Percentiles rank a stretch among this genome's conserved stretches.
These are phyloP conservation scores for Gaertneriomyces semiglobifer DNA, from an alignment of 192 early-diverging fungal species.

Conservation along the genomic window DNA sequence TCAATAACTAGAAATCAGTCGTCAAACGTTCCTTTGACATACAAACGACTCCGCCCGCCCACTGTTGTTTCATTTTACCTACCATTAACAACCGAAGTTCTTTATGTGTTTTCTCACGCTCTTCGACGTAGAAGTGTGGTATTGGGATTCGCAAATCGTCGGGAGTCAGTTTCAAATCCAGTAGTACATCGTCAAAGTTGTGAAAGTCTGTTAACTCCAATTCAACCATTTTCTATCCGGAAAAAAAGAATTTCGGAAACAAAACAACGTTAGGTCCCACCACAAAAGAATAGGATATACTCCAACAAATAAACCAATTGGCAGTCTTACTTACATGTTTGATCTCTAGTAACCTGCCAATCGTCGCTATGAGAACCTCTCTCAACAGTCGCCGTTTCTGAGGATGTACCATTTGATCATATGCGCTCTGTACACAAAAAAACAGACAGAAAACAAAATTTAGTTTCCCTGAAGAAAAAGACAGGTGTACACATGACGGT, in stretches of 20 bases:
- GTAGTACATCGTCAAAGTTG: constrained; percentile 49
- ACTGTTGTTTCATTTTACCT: too few relatives aligned
- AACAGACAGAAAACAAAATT: not conserved
- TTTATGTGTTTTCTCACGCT: constrained; percentile 30
- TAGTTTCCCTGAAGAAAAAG: not conserved
- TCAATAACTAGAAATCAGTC: not conserved
- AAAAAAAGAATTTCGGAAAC: not conserved
- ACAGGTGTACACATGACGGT: not conserved
- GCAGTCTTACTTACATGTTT: constrained; percentile 45
- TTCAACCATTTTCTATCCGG: constrained; percentile 54
- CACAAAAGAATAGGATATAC: too few relatives aligned
- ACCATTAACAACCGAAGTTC: too few relatives aligned
- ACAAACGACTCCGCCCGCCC: too few relatives aligned
- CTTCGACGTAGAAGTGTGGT: constrained; percentile 52
- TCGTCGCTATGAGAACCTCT: constrained; percentile 47
- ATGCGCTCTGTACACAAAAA: constrained; percentile 37
- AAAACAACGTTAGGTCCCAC: too few relatives aligned
- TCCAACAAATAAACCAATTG: not conserved
- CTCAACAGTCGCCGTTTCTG: constrained; percentile 57
- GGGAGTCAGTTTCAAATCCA: constrained; percentile 57
- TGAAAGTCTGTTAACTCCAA: constrained; percentile 51
- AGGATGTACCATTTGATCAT: constrained; percentile 60
- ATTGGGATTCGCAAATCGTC: constrained; percentile 49
- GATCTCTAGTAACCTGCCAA: constrained; percentile 54
- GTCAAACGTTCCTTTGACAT: too few relatives aligned